A percentile compares a stretch with the other conserved stretches of the same genome.
Evolutionary conservation across 164 flowering plant species (phyloP).

Genomic region (Magnolia sinica): DNA sequence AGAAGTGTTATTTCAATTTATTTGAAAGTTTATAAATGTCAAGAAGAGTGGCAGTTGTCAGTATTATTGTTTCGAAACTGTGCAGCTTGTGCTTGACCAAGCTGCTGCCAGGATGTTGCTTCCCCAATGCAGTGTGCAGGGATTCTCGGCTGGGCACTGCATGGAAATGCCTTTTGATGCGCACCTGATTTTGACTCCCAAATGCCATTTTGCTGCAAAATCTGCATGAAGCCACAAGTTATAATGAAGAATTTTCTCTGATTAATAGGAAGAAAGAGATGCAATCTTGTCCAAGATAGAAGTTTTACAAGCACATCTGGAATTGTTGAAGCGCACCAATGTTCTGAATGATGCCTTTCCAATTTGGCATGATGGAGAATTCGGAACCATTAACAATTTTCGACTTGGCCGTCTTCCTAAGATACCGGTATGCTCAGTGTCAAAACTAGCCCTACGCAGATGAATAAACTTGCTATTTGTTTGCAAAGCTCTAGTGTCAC

Average conservation of each 20-base stretch:
- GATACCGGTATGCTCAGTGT: slow-evolving; percentile 49
- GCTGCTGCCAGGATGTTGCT: too few species aligned
- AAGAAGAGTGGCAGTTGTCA: too few species aligned
- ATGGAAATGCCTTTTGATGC: background rate
- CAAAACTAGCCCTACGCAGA: background rate
- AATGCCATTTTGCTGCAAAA: background rate
- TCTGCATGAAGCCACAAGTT: background rate
- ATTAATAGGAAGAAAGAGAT: slow-evolving; percentile 87
- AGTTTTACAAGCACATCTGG: slow-evolving; percentile 95
- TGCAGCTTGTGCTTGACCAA: too few species aligned
- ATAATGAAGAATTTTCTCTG: slow-evolving; percentile 4
- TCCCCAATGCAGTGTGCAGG: background rate
- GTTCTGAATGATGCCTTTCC: slow-evolving; percentile 96
- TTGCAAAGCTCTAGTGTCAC: background rate
- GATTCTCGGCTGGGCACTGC: background rate
- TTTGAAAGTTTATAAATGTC: too few species aligned
- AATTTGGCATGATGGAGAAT: slow-evolving; percentile 90
- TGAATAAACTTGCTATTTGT: background rate
- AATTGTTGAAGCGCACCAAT: slow-evolving; percentile 84
- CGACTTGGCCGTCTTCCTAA: slow-evolving; percentile 95
- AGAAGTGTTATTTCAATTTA: too few species aligned
- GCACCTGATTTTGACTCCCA: background rate
- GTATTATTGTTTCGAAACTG: too few species aligned
- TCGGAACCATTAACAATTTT: slow-evolving; percentile 97
- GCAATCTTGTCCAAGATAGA: slow-evolving; percentile 88